Base-by-base conservation (phyloP, 2,329 filamentous ascomycete species). In the Cladophialophora bantiana region DNA sequence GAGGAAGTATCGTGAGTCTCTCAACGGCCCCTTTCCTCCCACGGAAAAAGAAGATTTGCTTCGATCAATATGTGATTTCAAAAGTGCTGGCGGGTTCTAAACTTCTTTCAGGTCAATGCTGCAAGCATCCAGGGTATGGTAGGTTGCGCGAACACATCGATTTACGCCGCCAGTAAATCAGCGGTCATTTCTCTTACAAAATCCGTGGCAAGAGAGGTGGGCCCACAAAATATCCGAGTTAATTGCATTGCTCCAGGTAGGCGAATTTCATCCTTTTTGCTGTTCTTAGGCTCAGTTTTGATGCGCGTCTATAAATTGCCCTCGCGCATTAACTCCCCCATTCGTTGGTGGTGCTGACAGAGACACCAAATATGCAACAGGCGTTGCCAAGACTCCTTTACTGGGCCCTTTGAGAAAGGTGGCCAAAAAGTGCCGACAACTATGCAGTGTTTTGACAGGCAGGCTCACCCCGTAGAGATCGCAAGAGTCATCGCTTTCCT, bases 401-500 rank as follows among this genome's bases (percentile, higher is more conserved):
- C 42, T 48, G 18, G 42, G 34, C n/a, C 31, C 52, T 13, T 34
- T 15, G 52, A 55, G 26, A 34, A 55, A 35, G 15, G 15, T n/a
- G 26, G 26, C 4, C 26, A 35, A 7, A 18, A 34, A 7, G 31
- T 55, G 5, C 31, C 52, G 9, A 55, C 52, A 3, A 35, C 12
- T 3, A 34, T 15, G n/a, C 26, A 34, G n/a, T 34, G 31, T 20
- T 36, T 55, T 35, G 52, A 55, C 52, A 15, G 52, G 7, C 52
- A 55, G 10, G 76, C 77, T 4, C 77, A 70, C 13, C 60, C 76
- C 0, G 74, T 78, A 1, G 78, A 80, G 60, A 73, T 77, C 0
- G 82, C 82, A 6, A 77, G 79, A n/a, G 75, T 82, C 1, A 78
- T 83, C 34, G 77, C 80, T n/a, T 84, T 83, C 53, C 68, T 85